Evolutionary conservation across 139 green algal species (phyloP).

Genomic region (Spirogloea muscicola): DNA sequence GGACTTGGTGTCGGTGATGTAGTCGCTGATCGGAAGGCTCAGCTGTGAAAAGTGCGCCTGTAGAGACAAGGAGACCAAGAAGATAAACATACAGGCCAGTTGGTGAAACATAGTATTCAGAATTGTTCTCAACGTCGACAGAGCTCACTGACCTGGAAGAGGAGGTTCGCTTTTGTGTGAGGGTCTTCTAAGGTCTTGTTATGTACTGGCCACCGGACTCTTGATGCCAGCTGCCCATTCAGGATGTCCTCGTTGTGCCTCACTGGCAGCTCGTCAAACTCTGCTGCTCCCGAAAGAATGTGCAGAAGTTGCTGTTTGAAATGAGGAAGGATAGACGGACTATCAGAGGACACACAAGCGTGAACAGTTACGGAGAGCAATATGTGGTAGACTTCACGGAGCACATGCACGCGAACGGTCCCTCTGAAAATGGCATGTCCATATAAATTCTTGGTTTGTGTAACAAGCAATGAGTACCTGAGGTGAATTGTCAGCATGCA

Average conservation of each 20-base stretch:
- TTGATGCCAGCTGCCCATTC: conserved; percentile 68
- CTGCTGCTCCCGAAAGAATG: conserved; percentile 71
- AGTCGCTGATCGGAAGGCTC: conserved; percentile 85
- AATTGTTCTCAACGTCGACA: no score
- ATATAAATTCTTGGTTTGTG: no score
- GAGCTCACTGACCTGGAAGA: conserved; percentile 77
- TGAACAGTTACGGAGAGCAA: no score
- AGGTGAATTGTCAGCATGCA: conserved; percentile 61
- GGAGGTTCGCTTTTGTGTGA: conserved; percentile 90
- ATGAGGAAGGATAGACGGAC: neutral
- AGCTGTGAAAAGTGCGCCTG: conserved; percentile 83
- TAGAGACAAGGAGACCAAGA: no score
- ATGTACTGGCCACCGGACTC: conserved; percentile 54
- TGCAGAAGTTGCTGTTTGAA: conserved; percentile 59
- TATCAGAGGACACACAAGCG: no score
- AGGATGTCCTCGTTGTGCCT: conserved; percentile 97
- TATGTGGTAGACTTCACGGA: no score
- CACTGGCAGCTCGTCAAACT: conserved; percentile 96
- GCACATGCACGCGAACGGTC: no score
- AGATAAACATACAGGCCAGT: no score
- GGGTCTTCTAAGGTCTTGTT: conserved; percentile 72
- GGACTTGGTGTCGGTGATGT: conserved; percentile 87
- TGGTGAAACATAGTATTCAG: no score
- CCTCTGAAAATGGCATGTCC: no score
- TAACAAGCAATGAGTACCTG: no score